A percentile compares a stretch with the other conserved stretches of the same genome.
These are phyloP conservation scores for Polygonum maritimum DNA, from an alignment of 148 eudicot species.

Conservation along the genomic window DNA sequence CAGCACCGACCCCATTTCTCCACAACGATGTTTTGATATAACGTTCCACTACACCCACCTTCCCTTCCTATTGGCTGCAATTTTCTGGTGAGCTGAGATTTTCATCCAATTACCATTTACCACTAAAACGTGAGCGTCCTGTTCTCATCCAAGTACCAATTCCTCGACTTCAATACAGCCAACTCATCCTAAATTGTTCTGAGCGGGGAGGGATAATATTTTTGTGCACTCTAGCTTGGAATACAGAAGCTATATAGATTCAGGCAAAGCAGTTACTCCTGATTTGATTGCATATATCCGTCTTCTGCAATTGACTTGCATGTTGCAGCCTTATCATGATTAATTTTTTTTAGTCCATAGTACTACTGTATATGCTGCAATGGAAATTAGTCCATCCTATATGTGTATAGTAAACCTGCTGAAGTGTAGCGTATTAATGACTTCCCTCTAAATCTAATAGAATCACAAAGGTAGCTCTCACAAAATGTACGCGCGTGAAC, in stretches of 20 bases:
- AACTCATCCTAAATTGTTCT: neutral
- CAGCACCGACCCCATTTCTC: neutral
- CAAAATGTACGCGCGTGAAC: too few species aligned
- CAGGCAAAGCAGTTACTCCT: too few species aligned
- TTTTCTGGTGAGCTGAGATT: neutral
- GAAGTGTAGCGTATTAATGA: neutral
- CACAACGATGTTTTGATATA: neutral
- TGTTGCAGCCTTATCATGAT: neutral
- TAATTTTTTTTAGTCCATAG: neutral
- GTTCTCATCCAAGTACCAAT: neutral
- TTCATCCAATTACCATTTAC: neutral
- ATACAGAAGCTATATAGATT: too few species aligned
- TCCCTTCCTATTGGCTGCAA: neutral
- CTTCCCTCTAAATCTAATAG: neutral
- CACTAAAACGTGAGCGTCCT: neutral
- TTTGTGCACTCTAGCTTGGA: too few species aligned
- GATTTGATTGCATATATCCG: neutral
- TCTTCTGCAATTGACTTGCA: neutral
- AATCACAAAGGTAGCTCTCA: too few species aligned
- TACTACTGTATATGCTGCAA: neutral
- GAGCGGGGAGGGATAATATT: neutral
- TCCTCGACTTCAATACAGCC: too few species aligned
- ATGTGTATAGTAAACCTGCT: neutral
- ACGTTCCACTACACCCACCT: neutral
- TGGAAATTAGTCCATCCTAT: neutral